phyloP scores from a whole-genome alignment of 2,329 filamentous ascomycete species.

The Cladobotryum mycophilum region DNA sequence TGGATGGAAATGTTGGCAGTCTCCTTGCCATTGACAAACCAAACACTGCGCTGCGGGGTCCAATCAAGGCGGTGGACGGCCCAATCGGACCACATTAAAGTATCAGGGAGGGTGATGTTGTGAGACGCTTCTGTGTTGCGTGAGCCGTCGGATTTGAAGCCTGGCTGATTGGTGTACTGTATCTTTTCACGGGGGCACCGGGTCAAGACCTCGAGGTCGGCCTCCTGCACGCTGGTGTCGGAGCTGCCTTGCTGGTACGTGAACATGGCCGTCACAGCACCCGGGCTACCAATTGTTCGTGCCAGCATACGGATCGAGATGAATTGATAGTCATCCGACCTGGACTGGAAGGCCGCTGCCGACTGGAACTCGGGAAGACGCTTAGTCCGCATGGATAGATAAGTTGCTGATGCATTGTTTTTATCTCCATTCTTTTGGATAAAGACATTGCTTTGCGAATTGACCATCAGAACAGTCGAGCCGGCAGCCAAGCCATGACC shows the following conservation, averaged over 20 bases:
- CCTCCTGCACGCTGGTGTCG: constrained; percentile 38
- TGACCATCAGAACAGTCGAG: constrained; percentile 30
- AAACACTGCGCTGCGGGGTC: constrained; percentile 46
- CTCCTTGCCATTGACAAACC: constrained; percentile 48
- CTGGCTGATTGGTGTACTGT: constrained; percentile 57
- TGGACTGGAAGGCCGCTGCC: constrained; percentile 41
- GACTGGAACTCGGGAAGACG: constrained; percentile 40
- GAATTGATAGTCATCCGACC: constrained; percentile 21
- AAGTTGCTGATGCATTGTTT: constrained; percentile 30
- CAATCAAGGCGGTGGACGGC: constrained; percentile 55
- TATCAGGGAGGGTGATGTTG: constrained; percentile 40
- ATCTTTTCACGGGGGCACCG: constrained; percentile 36
- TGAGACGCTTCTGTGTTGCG: constrained; percentile 41
- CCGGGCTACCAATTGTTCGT: constrained; percentile 40
- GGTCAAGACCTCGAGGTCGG: constrained; percentile 49
- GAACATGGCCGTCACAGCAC: constrained; percentile 48
- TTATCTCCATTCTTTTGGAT: constrained; percentile 37
- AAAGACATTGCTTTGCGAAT: constrained; percentile 40
- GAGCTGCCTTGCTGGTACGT: constrained; percentile 38
- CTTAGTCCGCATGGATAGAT: constrained; percentile 41
- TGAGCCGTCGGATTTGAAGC: constrained; percentile 38
- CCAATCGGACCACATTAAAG: constrained; percentile 47
- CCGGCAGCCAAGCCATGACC: constrained; percentile 20
- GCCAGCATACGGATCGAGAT: constrained; percentile 43
- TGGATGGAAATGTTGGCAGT: constrained; percentile 49